Percentiles rank a stretch among this genome's conserved stretches.
Evolutionary conservation across 257 asterid species (phyloP).

Genomic region (Vinca minor): DNA sequence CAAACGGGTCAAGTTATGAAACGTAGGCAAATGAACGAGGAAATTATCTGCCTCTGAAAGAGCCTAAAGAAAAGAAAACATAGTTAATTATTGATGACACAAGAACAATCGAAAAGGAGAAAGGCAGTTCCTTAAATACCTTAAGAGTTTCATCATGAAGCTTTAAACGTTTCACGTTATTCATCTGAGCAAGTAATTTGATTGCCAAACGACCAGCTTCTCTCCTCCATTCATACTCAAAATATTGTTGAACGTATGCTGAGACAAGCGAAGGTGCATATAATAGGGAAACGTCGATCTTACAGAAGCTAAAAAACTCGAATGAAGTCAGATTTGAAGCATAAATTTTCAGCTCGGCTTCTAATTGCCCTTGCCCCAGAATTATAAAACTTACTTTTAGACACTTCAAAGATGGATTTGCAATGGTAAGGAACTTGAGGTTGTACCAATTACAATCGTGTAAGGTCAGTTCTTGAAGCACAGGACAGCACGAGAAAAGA

Average conservation of each 20-base stretch:
- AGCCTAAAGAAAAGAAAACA: no score
- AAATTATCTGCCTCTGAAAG: no score
- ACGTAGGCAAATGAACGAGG: no score
- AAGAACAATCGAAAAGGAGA: no score
- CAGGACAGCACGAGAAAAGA: not conserved
- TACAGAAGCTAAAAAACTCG: not conserved
- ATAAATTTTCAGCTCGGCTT: not conserved
- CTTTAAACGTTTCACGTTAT: not conserved
- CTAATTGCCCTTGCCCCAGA: no score
- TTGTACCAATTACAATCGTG: not conserved
- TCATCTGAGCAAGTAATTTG: not conserved
- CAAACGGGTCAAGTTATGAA: not conserved
- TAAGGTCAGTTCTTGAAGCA: not conserved
- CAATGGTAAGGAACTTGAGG: not conserved
- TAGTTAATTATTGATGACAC: no score
- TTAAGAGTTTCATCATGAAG: not conserved
- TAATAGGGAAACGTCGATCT: not conserved
- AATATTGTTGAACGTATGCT: not conserved
- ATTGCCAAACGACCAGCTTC: not conserved
- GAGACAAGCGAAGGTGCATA: no score
- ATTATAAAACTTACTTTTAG: no score
- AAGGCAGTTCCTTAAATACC: not conserved
- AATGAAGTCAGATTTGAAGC: not conserved
- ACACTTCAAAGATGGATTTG: not conserved
- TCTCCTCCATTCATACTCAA: not conserved